phyloP scores from a whole-genome alignment of 192 early-diverging fungal species.

The Podila epicladia region DNA sequence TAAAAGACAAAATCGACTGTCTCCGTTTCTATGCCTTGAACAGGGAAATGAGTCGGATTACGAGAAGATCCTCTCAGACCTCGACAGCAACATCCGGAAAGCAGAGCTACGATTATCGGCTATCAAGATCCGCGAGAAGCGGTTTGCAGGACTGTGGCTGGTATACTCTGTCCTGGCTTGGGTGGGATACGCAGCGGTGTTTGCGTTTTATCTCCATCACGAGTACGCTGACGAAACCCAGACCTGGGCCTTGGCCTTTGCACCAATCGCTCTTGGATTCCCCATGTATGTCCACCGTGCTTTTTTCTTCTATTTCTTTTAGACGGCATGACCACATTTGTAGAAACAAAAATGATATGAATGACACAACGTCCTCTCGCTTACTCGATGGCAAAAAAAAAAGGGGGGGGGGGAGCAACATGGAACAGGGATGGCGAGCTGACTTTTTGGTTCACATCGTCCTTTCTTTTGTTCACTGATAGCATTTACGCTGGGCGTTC shows the following conservation, averaged over 20 bases:
- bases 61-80: constrained; percentile 66
- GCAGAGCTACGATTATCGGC: constrained; percentile 72
- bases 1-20: background rate
- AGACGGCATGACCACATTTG: constrained; percentile 35
- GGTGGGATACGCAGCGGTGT: constrained; percentile 60
- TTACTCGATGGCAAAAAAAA: no score
- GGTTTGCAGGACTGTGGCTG: constrained; percentile 64
- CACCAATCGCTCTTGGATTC: constrained; percentile 51
- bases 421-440: no score
- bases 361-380: no score
- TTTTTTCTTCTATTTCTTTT: constrained; percentile 26
- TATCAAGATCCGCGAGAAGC: constrained; percentile 69
- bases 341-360: background rate
- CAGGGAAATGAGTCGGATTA: constrained; percentile 54
- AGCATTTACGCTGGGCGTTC: constrained; percentile 53
- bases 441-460: background rate
- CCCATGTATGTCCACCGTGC: constrained; percentile 40
- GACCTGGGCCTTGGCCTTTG: constrained; percentile 56
- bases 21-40: background rate
- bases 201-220: constrained; percentile 58
- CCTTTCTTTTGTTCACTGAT: constrained; percentile 9
- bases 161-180: constrained; percentile 68
- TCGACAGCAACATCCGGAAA: constrained; percentile 71
- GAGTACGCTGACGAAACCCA: constrained; percentile 55
- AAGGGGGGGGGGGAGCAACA: no score